phyloP scores from a whole-genome alignment of 164 flowering plant species.

The Paratinospora sagittata region DNA sequence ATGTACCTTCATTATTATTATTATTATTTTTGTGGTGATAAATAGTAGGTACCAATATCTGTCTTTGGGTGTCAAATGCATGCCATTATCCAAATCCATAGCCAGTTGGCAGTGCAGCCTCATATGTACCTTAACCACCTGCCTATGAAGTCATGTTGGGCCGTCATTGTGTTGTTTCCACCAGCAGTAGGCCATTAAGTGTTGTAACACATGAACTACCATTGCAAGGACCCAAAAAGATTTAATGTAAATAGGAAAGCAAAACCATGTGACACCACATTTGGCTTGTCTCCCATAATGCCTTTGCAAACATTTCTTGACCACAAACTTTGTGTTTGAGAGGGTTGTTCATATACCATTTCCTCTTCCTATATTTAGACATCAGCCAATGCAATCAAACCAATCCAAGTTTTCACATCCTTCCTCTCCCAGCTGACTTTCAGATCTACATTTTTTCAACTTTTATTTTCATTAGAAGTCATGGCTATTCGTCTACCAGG shows the following conservation, averaged over 20 bases:
- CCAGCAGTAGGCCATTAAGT: not conserved
- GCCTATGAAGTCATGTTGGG: not conserved
- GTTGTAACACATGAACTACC: not conserved
- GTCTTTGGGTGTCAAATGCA: not conserved
- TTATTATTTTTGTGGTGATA: no score
- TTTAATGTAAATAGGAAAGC: not conserved
- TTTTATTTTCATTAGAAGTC: no score
- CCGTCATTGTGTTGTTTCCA: not conserved
- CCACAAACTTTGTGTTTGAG: not conserved
- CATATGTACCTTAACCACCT: not conserved
- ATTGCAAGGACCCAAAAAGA: not conserved
- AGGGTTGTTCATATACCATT: not conserved
- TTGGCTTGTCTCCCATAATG: no score
- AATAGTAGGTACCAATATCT: not conserved
- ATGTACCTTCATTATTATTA: no score
- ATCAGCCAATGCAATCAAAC: constrained; percentile 4
- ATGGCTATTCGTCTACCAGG: no score
- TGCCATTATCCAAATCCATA: not conserved
- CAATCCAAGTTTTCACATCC: not conserved
- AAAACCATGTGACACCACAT: no score
- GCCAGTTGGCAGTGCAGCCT: not conserved
- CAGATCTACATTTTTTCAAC: not conserved
- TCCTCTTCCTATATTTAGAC: not conserved
- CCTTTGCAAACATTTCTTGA: not conserved
- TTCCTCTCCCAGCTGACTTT: not conserved